Evolutionary conservation across 257 asterid species (phyloP), one percentile per base, ranked within the genome.

Genomic region (Solanum bukasovii): DNA sequence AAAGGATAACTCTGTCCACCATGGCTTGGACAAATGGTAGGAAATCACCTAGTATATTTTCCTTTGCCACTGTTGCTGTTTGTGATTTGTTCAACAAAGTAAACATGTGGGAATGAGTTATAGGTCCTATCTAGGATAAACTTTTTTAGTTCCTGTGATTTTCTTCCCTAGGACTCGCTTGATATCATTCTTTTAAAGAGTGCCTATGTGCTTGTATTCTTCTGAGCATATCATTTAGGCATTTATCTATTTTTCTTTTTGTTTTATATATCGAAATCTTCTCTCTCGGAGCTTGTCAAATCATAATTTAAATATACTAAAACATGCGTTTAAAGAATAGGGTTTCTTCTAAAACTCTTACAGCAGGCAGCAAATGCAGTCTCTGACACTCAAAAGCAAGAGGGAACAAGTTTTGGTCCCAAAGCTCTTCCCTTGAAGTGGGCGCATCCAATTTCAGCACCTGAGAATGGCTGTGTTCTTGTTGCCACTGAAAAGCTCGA

Each of bases 381-480:
- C 37, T 91, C 93, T 35, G 91, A 90, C 70, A 71, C 88, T 52
- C 91, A 84, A 90, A 90, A 89, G 87, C 93, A 90, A 89, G 96
- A 91, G 5, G 88, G 71, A 88, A 56, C 89, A 85, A 23, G 91
- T 73, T 29, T 89, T 16, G 90, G 89, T 67, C 44, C 93, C 38
- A 94, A 90, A 87, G 84, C 94, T 85, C 94, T 93, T 82, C 99
- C 96, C 52, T 88, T 89, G 85, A 96, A 97, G 92, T 97, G 99
- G 99, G 99, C 99, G 13, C 99, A 97, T 92, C 99, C 99, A 20
- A 93, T 97, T 52, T 94, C 99, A 68, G 91, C 97, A n/a, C 99
- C 99, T 0, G 99, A 96, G 90, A 94, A 94, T 73, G 99, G 99
- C 46, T 96, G 99, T 86, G 95, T 97, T 88, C 98, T 97, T 56